These are phyloP conservation scores for Ophiobolus disseminans DNA, from an alignment of 2,329 filamentous ascomycete species.

Conservation along the genomic window DNA sequence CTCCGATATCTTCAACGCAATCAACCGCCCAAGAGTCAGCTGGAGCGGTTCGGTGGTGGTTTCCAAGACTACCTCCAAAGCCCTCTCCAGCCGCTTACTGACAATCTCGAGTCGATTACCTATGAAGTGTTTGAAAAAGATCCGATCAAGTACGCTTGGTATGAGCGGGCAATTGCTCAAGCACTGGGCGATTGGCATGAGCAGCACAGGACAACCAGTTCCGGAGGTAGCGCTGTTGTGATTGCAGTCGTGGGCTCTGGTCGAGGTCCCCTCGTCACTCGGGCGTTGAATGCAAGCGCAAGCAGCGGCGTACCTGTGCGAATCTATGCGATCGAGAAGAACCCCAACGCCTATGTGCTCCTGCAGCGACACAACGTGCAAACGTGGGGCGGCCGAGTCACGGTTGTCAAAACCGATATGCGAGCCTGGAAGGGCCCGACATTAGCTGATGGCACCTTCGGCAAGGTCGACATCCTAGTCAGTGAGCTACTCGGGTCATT, in stretches of 20 bases:
- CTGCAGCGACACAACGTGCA: slow-evolving; percentile 84
- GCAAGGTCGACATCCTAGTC: slow-evolving; percentile 87
- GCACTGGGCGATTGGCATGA: slow-evolving; percentile 81
- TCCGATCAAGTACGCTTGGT: slow-evolving; percentile 96
- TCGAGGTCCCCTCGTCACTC: slow-evolving; percentile 87
- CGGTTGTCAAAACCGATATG: slow-evolving; percentile 96
- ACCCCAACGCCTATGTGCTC: slow-evolving; percentile 95
- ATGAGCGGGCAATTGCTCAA: slow-evolving; percentile 81
- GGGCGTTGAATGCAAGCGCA: slow-evolving; percentile 81
- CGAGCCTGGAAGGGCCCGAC: slow-evolving; percentile 89
- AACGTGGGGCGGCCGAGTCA: slow-evolving; percentile 79
- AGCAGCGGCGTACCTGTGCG: slow-evolving; percentile 78
- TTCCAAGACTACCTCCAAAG: slow-evolving; percentile 97
- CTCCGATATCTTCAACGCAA: slow-evolving; percentile 83
- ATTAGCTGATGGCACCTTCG: slow-evolving; percentile 59
- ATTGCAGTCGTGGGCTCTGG: slow-evolving; percentile 94
- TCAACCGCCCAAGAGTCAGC: slow-evolving; percentile 69
- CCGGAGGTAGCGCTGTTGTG: slow-evolving; percentile 73
- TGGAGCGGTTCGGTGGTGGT: slow-evolving; percentile 72
- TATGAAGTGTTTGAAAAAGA: slow-evolving; percentile 99
- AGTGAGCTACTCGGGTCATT: slow-evolving; percentile 96
- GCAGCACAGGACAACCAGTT: slow-evolving; percentile 76
- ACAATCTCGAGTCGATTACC: slow-evolving; percentile 95
- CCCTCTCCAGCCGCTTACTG: slow-evolving; percentile 89
- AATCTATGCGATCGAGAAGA: slow-evolving; percentile 95